Evolutionary conservation across 208 protist species (phyloP).

Genomic region (Trypanosoma caninum): DNA sequence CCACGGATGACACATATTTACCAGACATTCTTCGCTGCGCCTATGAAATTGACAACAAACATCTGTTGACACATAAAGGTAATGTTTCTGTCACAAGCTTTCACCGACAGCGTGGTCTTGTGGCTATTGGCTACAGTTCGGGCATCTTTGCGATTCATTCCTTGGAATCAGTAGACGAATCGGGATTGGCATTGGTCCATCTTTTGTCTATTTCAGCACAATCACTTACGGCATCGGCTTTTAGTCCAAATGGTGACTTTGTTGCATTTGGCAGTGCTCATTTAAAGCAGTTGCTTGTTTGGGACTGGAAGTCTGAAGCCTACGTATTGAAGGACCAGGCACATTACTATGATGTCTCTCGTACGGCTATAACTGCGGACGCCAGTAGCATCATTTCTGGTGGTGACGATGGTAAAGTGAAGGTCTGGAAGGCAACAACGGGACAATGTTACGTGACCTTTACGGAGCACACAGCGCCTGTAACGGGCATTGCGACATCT

Average conservation of each 20-base stretch:
- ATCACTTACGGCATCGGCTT: conserved; percentile 80
- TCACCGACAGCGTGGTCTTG: conserved; percentile 68
- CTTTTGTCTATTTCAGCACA: conserved; percentile 91
- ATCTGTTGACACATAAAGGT: conserved; percentile 87
- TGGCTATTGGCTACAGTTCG: conserved; percentile 88
- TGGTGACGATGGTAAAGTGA: conserved; percentile 92
- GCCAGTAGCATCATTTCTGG: conserved; percentile 86
- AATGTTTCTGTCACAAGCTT: conserved; percentile 76
- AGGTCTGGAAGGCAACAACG: conserved; percentile 89
- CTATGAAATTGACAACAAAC: conserved; percentile 83
- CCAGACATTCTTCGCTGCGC: conserved; percentile 70
- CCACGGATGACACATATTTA: conserved; percentile 64
- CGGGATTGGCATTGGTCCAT: conserved; percentile 68
- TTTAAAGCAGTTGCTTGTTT: conserved; percentile 92
- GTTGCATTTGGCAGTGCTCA: conserved; percentile 88
- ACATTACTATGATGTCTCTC: conserved; percentile 91
- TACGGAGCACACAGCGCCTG: conserved; percentile 81
- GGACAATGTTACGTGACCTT: conserved; percentile 94
- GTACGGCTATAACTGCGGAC: conserved; percentile 88
- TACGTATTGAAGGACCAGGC: conserved; percentile 93
- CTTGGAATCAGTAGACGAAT: conserved; percentile 25
- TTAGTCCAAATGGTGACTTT: conserved; percentile 79
- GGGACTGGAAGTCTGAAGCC: conserved; percentile 92
- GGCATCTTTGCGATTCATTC: conserved; percentile 90
- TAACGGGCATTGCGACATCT: conserved; percentile 82